Conservation (phyloP, 1,284 basidiomycete species). For the Ganoderma sinense region DNA sequence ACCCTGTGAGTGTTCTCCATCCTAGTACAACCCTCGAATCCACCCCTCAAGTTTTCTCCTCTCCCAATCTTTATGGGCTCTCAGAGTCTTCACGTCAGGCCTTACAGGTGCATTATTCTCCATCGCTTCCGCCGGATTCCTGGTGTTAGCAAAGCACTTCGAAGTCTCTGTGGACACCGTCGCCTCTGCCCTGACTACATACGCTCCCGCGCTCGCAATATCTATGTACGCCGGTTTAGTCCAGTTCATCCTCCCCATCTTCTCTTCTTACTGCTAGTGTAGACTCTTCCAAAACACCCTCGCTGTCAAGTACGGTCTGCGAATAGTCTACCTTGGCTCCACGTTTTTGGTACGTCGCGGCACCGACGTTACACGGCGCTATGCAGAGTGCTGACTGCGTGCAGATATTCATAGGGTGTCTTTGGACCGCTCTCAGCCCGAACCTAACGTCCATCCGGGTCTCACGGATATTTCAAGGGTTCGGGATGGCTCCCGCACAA, state of each 20-base stretch:
- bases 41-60: neutral
- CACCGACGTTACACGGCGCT: neutral
- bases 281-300: conserved; percentile 50
- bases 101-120: conserved; percentile 52
- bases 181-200: conserved; percentile 48
- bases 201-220: conserved; percentile 47
- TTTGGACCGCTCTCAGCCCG: conserved; percentile 53
- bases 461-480: conserved; percentile 52
- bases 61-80: neutral
- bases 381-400: neutral
- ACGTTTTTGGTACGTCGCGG: conserved; percentile 43
- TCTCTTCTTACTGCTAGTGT: neutral
- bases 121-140: conserved; percentile 50
- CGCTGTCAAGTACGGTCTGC: conserved; percentile 53
- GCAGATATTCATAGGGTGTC: conserved; percentile 53
- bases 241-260: neutral
- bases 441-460: conserved; percentile 49
- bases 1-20: conserved; percentile 40
- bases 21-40: too few relatives aligned
- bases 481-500: conserved; percentile 53
- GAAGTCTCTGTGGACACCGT: conserved; percentile 48
- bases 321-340: conserved; percentile 52
- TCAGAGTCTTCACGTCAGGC: conserved; percentile 47
- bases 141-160: conserved; percentile 47
- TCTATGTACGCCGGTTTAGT: conserved; percentile 46